phyloP scores from a whole-genome alignment of 1,284 basidiomycete species.

The Sanghuangporus sanghuang region DNA sequence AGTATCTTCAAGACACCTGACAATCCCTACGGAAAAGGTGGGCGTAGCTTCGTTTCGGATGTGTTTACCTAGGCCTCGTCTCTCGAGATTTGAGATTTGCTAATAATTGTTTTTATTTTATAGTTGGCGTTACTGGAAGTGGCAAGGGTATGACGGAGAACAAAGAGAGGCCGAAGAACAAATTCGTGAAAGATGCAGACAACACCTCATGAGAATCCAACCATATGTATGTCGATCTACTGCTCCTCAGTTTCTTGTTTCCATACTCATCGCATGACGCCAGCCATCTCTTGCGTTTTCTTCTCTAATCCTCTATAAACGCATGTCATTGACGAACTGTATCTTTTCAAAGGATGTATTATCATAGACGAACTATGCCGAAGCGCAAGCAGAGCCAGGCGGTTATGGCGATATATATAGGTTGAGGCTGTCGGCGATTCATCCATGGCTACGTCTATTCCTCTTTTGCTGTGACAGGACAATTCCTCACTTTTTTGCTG shows the following conservation, averaged over 20 bases:
- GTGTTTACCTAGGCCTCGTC: slow-evolving; percentile 15
- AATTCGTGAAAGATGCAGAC: slow-evolving; percentile 57
- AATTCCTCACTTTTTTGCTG: slow-evolving; percentile 2
- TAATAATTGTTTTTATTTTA: slow-evolving; percentile 22
- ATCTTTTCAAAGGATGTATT: not conserved
- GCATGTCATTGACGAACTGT: not conserved
- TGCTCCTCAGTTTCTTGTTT: not conserved
- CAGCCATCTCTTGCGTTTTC: not conserved
- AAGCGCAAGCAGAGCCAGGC: not conserved
- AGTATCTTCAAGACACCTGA: slow-evolving; percentile 97
- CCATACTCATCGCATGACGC: not conserved
- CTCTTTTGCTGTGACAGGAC: slow-evolving; percentile 3
- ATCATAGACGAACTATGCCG: not conserved
- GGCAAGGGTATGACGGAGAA: slow-evolving; percentile 91
- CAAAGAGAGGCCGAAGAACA: slow-evolving; percentile 71
- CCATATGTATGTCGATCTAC: not conserved
- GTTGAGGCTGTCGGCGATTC: not conserved
- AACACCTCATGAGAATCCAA: slow-evolving; percentile 16
- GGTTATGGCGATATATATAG: not conserved
- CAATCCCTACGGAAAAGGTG: slow-evolving; percentile 84
- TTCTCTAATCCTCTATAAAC: not conserved
- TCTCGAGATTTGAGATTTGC: slow-evolving; percentile 19
- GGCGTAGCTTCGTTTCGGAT: slow-evolving; percentile 25
- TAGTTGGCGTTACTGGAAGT: slow-evolving; percentile 93
- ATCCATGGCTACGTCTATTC: slow-evolving; percentile 12